These are phyloP conservation scores for Prosopis cineraria DNA, from an alignment of 306 rosid species.

Conservation along the genomic window DNA sequence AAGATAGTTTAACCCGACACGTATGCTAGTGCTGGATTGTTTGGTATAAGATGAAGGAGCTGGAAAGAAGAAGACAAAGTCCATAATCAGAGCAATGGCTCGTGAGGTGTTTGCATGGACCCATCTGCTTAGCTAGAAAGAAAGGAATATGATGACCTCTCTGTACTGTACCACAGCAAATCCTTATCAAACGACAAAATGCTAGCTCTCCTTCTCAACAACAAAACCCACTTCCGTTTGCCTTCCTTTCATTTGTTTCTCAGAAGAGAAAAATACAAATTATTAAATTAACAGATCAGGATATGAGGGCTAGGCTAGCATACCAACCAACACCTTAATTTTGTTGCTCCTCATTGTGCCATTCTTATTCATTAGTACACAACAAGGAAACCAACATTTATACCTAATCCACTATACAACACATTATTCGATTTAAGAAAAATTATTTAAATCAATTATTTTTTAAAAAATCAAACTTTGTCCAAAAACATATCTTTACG, in stretches of 20 bases:
- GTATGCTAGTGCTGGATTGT: not conserved
- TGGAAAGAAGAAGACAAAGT: slow-evolving; percentile 31
- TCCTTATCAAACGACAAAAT: not conserved
- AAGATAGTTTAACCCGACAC: too few species aligned
- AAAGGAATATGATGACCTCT: not conserved
- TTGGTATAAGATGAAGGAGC: not conserved
- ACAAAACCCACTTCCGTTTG: slow-evolving; percentile 31
- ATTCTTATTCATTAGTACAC: slow-evolving; percentile 19
- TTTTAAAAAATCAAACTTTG: too few species aligned
- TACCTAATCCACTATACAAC: slow-evolving; percentile 39
- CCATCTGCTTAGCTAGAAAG: slow-evolving; percentile 37
- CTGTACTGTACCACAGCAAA: slow-evolving; percentile 35
- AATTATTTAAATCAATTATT: not conserved
- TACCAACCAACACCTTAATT: slow-evolving; percentile 67
- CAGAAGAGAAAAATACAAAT: too few species aligned
- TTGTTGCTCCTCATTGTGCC: slow-evolving; percentile 40
- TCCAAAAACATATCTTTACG: not conserved
- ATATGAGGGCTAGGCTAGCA: slow-evolving; percentile 41
- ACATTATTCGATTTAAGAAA: too few species aligned
- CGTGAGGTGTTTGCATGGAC: slow-evolving; percentile 32
- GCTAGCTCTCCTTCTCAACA: not conserved
- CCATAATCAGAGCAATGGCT: slow-evolving; percentile 26
- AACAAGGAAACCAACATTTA: slow-evolving; percentile 44
- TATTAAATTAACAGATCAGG: slow-evolving; percentile 14
- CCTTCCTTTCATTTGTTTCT: too few species aligned